Base-by-base conservation (phyloP, 2,329 filamentous ascomycete species). In the Elsinoe fawcettii region DNA sequence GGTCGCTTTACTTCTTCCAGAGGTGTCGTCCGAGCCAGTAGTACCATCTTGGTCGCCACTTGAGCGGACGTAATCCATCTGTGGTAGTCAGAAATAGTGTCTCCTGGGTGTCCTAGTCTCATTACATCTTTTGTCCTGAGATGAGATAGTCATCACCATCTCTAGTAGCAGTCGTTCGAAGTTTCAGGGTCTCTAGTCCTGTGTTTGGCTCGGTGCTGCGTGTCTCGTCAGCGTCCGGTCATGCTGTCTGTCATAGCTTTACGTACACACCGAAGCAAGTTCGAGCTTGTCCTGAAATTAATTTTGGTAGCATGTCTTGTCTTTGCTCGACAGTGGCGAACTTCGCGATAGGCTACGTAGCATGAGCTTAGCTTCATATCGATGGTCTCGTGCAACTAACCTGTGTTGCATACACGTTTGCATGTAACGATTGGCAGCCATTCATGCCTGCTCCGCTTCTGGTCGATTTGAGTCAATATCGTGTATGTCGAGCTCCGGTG, bases 21-120 rank as follows among this genome's bases (percentile, higher is more conserved):
- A 0, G 86, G 80, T 0, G 83, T 88, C 0, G 88, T 95, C 1
- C 89, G 81, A 0, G 88, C 88, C 0, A 95, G 78, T 0, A 95
- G 77, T 3, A 95, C 84, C 88, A 95, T 95, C 65, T 89, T 88
- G 3, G 79, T 78, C 0, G 89, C 88, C 0, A 92, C 86, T 67
- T 95, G 88, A 0, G 89, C 89, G 55, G 83, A 91, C 0, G 88
- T 88, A 56, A 93, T 95, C 89, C 89, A 95, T 56, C 69, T 68
- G 49, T 59, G 9, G 25, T 11, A 49, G 12, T 57, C 62, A 44
- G 20, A 32, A 20, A 4, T 8, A 9, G 20, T 5, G 8, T 18
- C n/a, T 6, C 1, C 5, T 14, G 39, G 27, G 32, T 4, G 18
- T 22, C 34, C 14, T 6, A 32, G n/a, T 4, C 5, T 12, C 16